Conservation (phyloP, 1,284 basidiomycete species). For the Mrakiaceae sp. region DNA sequence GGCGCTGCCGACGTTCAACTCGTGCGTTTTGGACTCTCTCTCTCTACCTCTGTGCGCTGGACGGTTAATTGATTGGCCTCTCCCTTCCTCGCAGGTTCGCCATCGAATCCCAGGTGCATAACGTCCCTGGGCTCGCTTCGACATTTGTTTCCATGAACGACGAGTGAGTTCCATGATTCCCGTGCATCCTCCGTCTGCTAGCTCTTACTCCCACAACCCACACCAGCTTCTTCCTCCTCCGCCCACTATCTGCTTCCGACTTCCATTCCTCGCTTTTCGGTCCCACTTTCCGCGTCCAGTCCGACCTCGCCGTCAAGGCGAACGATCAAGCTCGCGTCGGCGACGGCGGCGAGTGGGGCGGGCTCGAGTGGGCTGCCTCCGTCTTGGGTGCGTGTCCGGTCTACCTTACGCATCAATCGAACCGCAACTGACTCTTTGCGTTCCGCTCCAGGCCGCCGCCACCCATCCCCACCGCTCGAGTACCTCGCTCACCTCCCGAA, state of each 20-base stretch:
- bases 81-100: not conserved
- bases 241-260: slow-evolving; percentile 7
- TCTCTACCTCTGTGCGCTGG: not conserved
- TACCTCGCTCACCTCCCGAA: slow-evolving; percentile 17
- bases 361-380: slow-evolving; percentile 13
- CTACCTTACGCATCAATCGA: not conserved
- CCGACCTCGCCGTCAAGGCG: slow-evolving; percentile 12
- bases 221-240: slow-evolving; percentile 15
- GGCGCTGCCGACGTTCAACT: slow-evolving; percentile 15
- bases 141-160: slow-evolving; percentile 18
- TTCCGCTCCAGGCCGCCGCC: not conserved
- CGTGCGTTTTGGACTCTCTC: not conserved
- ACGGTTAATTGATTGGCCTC: not conserved
- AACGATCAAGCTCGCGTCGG: slow-evolving; percentile 6
- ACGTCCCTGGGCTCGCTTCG: slow-evolving; percentile 2
- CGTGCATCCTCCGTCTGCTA: not conserved
- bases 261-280: slow-evolving; percentile 15
- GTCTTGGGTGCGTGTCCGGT: not conserved
- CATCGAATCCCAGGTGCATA: slow-evolving; percentile 15
- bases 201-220: not conserved
- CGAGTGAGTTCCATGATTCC: not conserved
- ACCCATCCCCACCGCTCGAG: slow-evolving; percentile 6
- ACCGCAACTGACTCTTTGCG: not conserved
- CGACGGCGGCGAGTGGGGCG: slow-evolving; percentile 17
- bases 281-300: slow-evolving; percentile 14